phyloP scores from a whole-genome alignment of 2,329 filamentous ascomycete species.

The Catunica adiposa region DNA sequence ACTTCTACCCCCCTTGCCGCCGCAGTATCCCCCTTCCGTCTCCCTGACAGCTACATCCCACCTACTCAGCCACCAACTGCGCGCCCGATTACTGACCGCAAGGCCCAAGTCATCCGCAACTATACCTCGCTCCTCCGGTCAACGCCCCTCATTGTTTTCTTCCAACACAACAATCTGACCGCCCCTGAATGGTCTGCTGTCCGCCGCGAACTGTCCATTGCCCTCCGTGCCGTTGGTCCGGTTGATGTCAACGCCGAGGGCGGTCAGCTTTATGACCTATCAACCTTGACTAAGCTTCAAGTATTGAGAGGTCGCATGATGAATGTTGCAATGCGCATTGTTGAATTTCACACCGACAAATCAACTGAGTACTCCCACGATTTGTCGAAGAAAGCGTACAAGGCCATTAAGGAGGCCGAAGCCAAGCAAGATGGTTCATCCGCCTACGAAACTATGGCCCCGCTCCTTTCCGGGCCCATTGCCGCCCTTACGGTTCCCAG shows the following conservation, averaged over 20 bases:
- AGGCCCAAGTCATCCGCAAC: slow-evolving; percentile 70
- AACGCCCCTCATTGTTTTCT: slow-evolving; percentile 69
- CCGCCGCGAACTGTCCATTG: slow-evolving; percentile 27
- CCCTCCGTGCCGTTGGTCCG: slow-evolving; percentile 25
- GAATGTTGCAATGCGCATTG: slow-evolving; percentile 63
- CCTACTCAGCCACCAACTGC: slow-evolving; percentile 74
- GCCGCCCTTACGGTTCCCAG: slow-evolving; percentile 65
- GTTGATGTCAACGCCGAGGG: slow-evolving; percentile 16
- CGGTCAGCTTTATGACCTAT: slow-evolving; percentile 30
- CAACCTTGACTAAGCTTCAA: slow-evolving; percentile 55
- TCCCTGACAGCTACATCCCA: slow-evolving; percentile 36
- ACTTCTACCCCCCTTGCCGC: slow-evolving; percentile 17
- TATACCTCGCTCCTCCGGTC: slow-evolving; percentile 82
- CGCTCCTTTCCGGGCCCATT: slow-evolving; percentile 66
- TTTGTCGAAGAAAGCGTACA: slow-evolving; percentile 36
- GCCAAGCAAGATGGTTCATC: slow-evolving; percentile 23
- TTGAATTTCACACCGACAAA: slow-evolving; percentile 59
- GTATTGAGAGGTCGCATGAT: slow-evolving; percentile 84
- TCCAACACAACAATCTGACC: slow-evolving; percentile 53
- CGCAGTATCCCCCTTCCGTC: slow-evolving; percentile 18
- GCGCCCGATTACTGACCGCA: slow-evolving; percentile 70
- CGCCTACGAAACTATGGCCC: slow-evolving; percentile 43
- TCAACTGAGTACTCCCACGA: slow-evolving; percentile 28
- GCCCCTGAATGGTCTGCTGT: slow-evolving; percentile 44
- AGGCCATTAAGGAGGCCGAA: slow-evolving; percentile 27